Percentiles rank a stretch among this genome's conserved stretches.
Conservation (phyloP, 148 eudicot genomes). For the Rhododendron kiyosumense region DNA sequence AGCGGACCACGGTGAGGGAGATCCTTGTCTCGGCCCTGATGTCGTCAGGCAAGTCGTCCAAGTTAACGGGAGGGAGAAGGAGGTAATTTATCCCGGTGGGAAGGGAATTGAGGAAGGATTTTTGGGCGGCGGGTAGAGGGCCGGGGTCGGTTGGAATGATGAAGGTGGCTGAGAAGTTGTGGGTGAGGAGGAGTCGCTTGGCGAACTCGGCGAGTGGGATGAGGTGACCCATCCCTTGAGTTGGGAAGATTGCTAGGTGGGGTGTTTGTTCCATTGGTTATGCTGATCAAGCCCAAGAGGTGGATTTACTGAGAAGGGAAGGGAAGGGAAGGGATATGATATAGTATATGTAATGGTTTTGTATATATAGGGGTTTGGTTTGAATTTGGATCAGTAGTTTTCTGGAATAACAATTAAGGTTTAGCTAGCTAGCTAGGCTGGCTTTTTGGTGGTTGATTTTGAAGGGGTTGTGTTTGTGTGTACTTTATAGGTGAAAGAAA, state of each 20-base stretch:
- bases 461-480: neutral
- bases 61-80: constrained; percentile 30
- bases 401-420: no score
- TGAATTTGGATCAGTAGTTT: no score
- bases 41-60: constrained; percentile 17
- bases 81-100: constrained; percentile 15
- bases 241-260: constrained; percentile 23
- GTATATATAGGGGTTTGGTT: no score
- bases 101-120: constrained; percentile 21
- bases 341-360: no score
- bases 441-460: neutral
- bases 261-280: constrained; percentile 4
- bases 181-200: constrained; percentile 20
- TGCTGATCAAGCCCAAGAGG: neutral
- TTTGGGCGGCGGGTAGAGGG: constrained; percentile 20
- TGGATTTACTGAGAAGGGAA: no score
- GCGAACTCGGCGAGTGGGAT: constrained; percentile 32
- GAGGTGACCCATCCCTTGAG: constrained; percentile 41
- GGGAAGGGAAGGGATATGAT: no score
- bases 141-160: constrained; percentile 17
- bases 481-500: neutral
- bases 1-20: neutral
- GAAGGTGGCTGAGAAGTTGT: constrained; percentile 22
- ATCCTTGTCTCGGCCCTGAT: neutral
- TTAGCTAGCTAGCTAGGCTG: no score